Base-by-base conservation (phyloP, 495 filamentous ascomycete genomes). In the Ascobolus immersus region DNA sequence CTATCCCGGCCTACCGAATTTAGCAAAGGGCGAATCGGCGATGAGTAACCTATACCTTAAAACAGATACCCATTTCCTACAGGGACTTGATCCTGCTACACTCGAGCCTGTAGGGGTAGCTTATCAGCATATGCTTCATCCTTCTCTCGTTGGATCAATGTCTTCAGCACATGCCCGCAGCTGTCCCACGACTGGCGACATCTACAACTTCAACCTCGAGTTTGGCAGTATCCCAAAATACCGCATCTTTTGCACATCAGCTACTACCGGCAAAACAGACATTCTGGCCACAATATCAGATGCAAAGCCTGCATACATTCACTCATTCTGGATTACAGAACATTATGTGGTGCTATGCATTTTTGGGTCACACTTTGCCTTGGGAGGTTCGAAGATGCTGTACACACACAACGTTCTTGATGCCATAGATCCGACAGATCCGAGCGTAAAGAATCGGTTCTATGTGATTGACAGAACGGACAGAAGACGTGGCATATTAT, bases 161-260 rank as follows among this genome's bases (percentile, higher is more conserved):
- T 61, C 68, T 4, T 65, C 61, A 14, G 59, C 77, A 2, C 77
- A 82, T 46, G 64, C 73, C 4, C 65, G 67, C n/a, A 56, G 58
- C 0, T 73, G 80, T 40, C 75, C 73, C 0, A 42, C 56, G 0
- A 80, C 71, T 0, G 77, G 77, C 2, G 74, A 81, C 39, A 46
- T 75, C n/a, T 77, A 62, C 55, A 82, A 80, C 45, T 79, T 61
- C 55, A 82, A 82, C 45, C 62, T 78, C 21, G 44, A 57, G 1
- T 27, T 68, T 4, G 60, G 58, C 7, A 33, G 31, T 10, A 43
- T 39, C 0, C 39, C 55, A 4, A 64, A 60, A 0, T 86, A 81
- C 41, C 66, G 71, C 2, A 44, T 81, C 18, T 82, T 81, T 47
- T 46, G 52, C 4, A 61, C 68, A 10, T 68, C 56, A 5, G 61